Percentiles rank a stretch among this genome's conserved stretches.
phyloP scores from a whole-genome alignment of 305 asterid genomes.

The Solanum hybrid region DNA sequence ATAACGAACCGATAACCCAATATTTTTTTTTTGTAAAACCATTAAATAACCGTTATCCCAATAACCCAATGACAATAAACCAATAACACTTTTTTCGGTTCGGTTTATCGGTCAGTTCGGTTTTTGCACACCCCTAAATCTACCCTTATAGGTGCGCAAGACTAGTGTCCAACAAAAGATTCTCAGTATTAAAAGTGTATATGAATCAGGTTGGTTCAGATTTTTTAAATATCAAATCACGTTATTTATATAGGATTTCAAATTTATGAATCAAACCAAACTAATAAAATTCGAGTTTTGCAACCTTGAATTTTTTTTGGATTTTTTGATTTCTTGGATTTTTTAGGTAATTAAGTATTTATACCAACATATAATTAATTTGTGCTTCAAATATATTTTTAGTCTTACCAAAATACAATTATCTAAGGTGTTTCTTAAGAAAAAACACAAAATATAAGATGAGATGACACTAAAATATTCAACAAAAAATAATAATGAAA shows the following conservation, averaged over 20 bases:
- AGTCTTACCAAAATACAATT: background rate
- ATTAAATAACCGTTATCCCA: too few species aligned
- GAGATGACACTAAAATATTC: background rate
- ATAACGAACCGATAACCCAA: too few species aligned
- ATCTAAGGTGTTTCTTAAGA: background rate
- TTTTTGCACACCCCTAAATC: background rate
- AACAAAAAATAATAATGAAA: background rate
- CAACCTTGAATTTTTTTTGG: background rate
- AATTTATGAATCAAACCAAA: background rate
- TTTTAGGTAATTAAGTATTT: background rate
- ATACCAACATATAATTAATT: too few species aligned
- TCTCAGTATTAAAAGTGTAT: background rate
- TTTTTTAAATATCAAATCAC: too few species aligned
- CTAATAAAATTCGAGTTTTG: background rate
- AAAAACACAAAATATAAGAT: background rate
- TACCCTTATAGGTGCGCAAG: background rate
- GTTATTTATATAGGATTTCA: too few species aligned
- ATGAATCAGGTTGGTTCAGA: background rate
- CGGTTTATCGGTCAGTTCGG: too few species aligned
- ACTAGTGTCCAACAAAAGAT: background rate
- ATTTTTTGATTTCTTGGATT: background rate
- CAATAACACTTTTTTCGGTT: too few species aligned
- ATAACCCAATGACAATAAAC: too few species aligned
- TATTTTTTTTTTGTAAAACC: too few species aligned
- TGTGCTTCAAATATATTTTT: background rate